Evolutionary conservation across 371 early-diverging fungal species (phyloP).

Genomic region (Syncephalastrum sp.): DNA sequence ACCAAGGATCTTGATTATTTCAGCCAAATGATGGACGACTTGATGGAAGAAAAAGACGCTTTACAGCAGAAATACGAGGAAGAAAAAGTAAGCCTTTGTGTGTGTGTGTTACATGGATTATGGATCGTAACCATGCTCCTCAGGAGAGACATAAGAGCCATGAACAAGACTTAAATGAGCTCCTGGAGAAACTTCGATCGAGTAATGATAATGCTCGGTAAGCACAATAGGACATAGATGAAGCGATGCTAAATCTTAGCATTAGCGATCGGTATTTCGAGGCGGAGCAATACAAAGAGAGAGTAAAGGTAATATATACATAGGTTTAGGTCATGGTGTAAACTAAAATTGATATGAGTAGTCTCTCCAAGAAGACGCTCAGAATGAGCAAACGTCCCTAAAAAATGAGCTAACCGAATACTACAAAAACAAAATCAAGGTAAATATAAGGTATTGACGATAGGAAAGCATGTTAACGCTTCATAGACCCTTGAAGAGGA

Average conservation of each 20-base stretch:
- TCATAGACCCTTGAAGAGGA: constrained; percentile 7
- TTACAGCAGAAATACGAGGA: constrained; percentile 32
- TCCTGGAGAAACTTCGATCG: constrained; percentile 26
- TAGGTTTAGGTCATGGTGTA: neutral
- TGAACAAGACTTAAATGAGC: constrained; percentile 28
- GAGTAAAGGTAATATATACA: constrained; percentile 13
- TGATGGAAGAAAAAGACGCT: constrained; percentile 48
- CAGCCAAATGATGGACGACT: constrained; percentile 46
- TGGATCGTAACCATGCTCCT: neutral
- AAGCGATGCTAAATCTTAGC: neutral
- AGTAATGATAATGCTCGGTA: constrained; percentile 27
- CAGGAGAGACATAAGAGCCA: constrained; percentile 17
- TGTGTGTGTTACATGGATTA: neutral
- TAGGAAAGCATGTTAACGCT: neutral
- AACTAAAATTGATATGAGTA: neutral
- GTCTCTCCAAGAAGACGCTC: neutral
- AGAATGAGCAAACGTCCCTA: neutral
- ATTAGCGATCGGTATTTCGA: constrained; percentile 16
- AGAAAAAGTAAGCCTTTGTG: constrained; percentile 24
- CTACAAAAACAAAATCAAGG: neutral
- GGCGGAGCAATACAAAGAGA: constrained; percentile 14
- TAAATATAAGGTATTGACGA: neutral
- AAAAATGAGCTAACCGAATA: constrained; percentile 2
- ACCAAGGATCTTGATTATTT: constrained; percentile 49
- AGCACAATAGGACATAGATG: neutral